Percentiles rank a stretch among this genome's conserved stretches.
These are phyloP conservation scores for Terfezia boudieri DNA, from an alignment of 495 filamentous ascomycete genomes.

Conservation along the genomic window DNA sequence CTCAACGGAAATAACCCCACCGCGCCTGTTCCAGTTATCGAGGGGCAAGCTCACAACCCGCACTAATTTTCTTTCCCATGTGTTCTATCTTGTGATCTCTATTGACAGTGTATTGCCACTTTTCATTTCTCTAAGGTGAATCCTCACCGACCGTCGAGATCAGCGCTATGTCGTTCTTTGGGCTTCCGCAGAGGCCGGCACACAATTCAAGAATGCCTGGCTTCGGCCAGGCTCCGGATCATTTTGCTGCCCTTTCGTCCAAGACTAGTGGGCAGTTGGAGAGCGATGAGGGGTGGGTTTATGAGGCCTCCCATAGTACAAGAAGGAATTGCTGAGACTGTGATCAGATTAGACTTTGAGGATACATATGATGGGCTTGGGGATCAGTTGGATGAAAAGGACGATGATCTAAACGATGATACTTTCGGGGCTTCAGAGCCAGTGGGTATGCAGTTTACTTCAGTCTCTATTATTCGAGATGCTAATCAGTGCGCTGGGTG, in stretches of 20 bases:
- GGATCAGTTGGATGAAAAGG: constrained; percentile 73
- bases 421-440: constrained; percentile 53
- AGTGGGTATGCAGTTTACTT: constrained; percentile 17
- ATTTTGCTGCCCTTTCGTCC: constrained; percentile 58
- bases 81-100: too few relatives aligned
- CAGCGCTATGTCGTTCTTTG: constrained; percentile 59
- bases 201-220: constrained; percentile 32
- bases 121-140: too few relatives aligned
- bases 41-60: too few relatives aligned
- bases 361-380: constrained; percentile 95
- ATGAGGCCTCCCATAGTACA: neutral
- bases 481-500: neutral
- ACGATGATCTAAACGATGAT: constrained; percentile 92
- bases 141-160: too few relatives aligned
- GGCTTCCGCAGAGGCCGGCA: constrained; percentile 27
- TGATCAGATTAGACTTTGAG: constrained; percentile 65
- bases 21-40: too few relatives aligned
- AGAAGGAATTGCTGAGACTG: neutral
- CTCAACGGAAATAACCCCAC: too few relatives aligned
- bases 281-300: constrained; percentile 52
- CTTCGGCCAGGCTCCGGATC: constrained; percentile 66
- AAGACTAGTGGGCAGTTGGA: constrained; percentile 22
- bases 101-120: too few relatives aligned
- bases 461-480: neutral
- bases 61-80: too few relatives aligned